A percentile compares a stretch with the other conserved stretches of the same genome.
phyloP scores from a whole-genome alignment of 169 alveolate genomes.

The Plasmodium cynomolgi region DNA sequence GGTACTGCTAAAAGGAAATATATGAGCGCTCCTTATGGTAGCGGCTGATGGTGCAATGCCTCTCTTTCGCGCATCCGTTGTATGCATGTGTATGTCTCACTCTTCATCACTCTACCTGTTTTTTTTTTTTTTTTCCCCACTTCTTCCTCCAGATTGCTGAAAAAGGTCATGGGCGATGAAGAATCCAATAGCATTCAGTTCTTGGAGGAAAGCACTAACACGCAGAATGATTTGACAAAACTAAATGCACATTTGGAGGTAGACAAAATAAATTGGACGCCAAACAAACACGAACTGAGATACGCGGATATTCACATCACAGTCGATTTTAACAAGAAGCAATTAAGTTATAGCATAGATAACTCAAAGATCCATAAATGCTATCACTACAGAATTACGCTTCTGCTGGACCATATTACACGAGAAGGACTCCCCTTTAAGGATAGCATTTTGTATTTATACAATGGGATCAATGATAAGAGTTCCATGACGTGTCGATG shows the following conservation, averaged over 20 bases:
- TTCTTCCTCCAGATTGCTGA: conserved; percentile 19
- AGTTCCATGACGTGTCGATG: conserved; percentile 40
- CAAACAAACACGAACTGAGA: conserved; percentile 19
- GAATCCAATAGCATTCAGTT: conserved; percentile 55
- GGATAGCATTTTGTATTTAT: conserved; percentile 48
- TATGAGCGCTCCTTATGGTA: background rate
- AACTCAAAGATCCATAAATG: conserved; percentile 68
- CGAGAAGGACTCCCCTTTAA: conserved; percentile 23
- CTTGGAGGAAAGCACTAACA: conserved; percentile 16
- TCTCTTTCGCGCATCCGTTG: background rate
- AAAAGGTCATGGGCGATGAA: conserved; percentile 44
- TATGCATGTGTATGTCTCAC: background rate
- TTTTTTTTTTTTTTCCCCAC: background rate
- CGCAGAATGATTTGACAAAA: conserved; percentile 30
- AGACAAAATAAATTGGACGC: conserved; percentile 1
- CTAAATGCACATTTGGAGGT: conserved; percentile 34
- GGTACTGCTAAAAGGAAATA: conserved; percentile 17
- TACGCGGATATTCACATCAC: conserved; percentile 34
- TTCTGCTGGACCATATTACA: conserved; percentile 15
- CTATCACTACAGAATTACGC: conserved; percentile 27
- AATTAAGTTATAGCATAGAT: conserved; percentile 28
- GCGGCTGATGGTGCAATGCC: background rate
- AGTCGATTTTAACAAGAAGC: conserved; percentile 39
- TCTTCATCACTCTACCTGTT: background rate
- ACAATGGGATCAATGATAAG: conserved; percentile 26